Evolutionary conservation across 257 asterid species (phyloP).

Genomic region (Datura wrightii): DNA sequence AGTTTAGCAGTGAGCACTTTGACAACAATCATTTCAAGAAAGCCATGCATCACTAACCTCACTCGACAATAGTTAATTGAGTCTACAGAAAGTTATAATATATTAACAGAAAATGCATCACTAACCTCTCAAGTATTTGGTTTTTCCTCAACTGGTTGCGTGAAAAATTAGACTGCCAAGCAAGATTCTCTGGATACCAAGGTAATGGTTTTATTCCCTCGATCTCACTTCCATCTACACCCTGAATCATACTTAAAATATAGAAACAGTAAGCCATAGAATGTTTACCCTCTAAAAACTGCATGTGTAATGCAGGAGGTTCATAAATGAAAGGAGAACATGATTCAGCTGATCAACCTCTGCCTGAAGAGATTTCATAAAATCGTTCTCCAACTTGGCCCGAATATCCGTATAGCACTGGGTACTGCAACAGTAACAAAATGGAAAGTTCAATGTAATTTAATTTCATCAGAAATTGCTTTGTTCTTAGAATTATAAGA

Average conservation of each 20-base stretch:
- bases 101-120: conserved; percentile 25
- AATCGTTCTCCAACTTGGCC: conserved; percentile 81
- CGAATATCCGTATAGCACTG: conserved; percentile 82
- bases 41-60: neutral
- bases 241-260: conserved; percentile 51
- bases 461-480: neutral
- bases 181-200: conserved; percentile 96
- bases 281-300: neutral
- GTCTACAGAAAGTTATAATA: conserved; percentile 10
- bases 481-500: neutral
- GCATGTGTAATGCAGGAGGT: neutral
- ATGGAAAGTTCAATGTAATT: neutral
- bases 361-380: conserved; percentile 74
- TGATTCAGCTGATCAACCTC: conserved; percentile 61
- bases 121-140: conserved; percentile 86
- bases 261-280: conserved; percentile 1
- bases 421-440: conserved; percentile 58
- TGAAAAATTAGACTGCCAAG: conserved; percentile 98
- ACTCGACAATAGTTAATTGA: neutral
- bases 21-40: neutral
- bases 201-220: conserved; percentile 83
- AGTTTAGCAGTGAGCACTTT: neutral
- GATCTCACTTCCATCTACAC: conserved; percentile 68
- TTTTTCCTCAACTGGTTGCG: conserved; percentile 90
- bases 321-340: neutral